These are phyloP conservation scores for Vicia villosa DNA, from an alignment of 306 rosid species.

Conservation along the genomic window DNA sequence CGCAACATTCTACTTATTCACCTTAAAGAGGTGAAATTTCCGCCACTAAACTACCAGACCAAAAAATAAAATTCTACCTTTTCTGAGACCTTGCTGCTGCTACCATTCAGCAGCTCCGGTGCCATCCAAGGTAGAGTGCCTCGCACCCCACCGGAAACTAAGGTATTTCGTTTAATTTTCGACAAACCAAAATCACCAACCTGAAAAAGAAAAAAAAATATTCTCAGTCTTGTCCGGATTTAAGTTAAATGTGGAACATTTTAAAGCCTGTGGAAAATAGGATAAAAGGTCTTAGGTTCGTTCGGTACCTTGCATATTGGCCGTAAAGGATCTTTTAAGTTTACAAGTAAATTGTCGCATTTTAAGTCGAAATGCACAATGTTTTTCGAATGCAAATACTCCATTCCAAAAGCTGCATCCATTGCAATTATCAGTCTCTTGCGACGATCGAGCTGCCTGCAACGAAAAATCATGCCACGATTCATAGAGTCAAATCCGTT, in stretches of 20 bases:
- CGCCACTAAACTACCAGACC: no score
- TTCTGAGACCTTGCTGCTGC: conserved; percentile 90
- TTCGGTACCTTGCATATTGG: conserved; percentile 87
- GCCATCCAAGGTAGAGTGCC: conserved; percentile 99
- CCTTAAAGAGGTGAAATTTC: no score
- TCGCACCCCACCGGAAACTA: conserved; percentile 90
- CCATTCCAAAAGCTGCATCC: conserved; percentile 99
- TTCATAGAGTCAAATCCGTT: conserved; percentile 24
- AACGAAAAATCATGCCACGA: conserved; percentile 15
- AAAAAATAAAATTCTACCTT: no score
- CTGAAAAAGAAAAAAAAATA: conserved; percentile 40
- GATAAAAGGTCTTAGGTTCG: conserved; percentile 1
- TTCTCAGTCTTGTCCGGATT: conserved; percentile 24
- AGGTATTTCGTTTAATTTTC: conserved; percentile 79
- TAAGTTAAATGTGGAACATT: conserved; percentile 1
- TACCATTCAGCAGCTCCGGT: conserved; percentile 81
- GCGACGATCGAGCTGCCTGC: conserved; percentile 83
- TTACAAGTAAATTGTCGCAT: conserved; percentile 91
- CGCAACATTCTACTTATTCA: no score
- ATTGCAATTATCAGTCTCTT: conserved; percentile 86
- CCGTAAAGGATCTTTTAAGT: conserved; percentile 75
- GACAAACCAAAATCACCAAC: conserved; percentile 95
- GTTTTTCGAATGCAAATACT: conserved; percentile 83
- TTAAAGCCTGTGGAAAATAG: neutral
- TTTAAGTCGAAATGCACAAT: conserved; percentile 92